Evolutionary conservation across 2,329 filamentous ascomycete genomes (phyloP), one percentile per base, ranked within the genome.

Genomic region (Alternaria conjuncta): DNA sequence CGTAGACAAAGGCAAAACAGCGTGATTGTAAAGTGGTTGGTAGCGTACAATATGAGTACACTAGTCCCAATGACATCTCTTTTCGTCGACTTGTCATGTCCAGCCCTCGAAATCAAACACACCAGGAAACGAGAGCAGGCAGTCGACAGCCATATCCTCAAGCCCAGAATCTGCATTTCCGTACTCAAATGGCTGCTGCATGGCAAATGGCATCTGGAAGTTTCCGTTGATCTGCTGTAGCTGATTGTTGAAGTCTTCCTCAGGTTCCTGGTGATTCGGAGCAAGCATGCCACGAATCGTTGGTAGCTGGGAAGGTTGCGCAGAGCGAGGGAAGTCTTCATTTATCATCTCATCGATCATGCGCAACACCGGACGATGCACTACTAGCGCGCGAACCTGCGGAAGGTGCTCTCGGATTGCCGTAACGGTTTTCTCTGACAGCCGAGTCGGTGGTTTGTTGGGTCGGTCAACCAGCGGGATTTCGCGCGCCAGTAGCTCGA

Each of bases 401-500:
- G 54, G 61, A 18, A 71, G 46, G 12, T 65, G 65, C n/a, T 44
- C 28, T 26, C 50, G 30, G n/a, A 71, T 65, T 6, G 57, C 45
- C 13, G 45, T 50, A 7, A 59, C 25, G 3, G 69, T 63, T 36
- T 66, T 68, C 4, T 68, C 60, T 12, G 66, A 65, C 12, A 70
- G 21, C 2, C 66, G 66, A 15, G 55, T 61, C 9, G 65, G 69
- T 45, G 66, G 63, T 26, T 61, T 61, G 47, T 60, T 59, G 23
- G 65, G 61, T 18, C 67, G 61, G 50, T 71, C 67, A 4, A 71
- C 60, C 7, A 70, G 63, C 11, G 69, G 69, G 28, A 70, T 68
- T 44, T 71, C 69, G 20, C 69, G 65, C 32, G 66, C 68, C 28
- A 81, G 67, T 2, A 80, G 62, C 21, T 80, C 78, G 58, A 81